A percentile compares a stretch with the other conserved stretches of the same genome.
Evolutionary conservation across 345 rosid genomes (phyloP).

Genomic region (Arabis alpina): DNA sequence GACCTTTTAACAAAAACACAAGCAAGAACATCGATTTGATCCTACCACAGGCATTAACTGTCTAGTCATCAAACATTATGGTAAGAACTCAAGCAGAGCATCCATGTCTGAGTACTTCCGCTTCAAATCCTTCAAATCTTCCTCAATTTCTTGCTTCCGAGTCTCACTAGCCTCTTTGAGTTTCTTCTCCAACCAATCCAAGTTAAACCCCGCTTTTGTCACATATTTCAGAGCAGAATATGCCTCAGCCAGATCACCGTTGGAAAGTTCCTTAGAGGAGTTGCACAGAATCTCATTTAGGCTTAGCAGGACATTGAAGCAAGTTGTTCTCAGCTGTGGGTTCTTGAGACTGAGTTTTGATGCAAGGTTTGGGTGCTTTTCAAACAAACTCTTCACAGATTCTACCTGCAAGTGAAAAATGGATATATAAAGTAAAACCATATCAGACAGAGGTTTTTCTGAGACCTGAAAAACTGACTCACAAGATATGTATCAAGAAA

Average conservation of each 20-base stretch:
- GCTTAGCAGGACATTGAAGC: constrained; percentile 7
- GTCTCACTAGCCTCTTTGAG: neutral
- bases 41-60: no score
- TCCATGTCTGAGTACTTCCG: no score
- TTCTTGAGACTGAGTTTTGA: neutral
- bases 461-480: no score
- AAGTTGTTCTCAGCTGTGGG: constrained; percentile 8
- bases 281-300: neutral
- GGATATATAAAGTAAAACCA: neutral
- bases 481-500: no score
- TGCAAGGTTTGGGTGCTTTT: constrained; percentile 12
- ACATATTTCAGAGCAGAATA: neutral
- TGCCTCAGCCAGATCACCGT: neutral
- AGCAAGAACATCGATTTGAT: no score
- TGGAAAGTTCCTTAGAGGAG: neutral
- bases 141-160: no score
- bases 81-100: no score
- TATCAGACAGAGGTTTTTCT: no score
- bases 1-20: no score
- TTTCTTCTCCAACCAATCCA: constrained; percentile 26
- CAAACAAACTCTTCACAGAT: constrained; percentile 1
- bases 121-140: no score
- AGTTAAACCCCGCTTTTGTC: neutral
- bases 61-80: no score
- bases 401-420: neutral